Conservation (phyloP, 1,284 basidiomycete species). For the Cryptococcus maquisensis region DNA sequence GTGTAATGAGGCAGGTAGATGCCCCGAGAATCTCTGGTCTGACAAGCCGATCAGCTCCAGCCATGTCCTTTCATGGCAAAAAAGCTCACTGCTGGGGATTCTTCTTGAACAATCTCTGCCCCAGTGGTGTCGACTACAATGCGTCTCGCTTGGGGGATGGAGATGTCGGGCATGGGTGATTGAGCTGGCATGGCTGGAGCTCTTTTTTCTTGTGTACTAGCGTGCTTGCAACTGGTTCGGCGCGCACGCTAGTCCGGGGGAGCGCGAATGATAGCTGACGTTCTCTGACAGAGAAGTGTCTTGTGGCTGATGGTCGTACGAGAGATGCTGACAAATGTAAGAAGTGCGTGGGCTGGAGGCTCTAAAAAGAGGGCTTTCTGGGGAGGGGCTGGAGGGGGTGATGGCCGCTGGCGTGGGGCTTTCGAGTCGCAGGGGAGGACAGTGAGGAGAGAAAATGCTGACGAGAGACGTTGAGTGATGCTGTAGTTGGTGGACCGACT, state of each 20-base stretch:
- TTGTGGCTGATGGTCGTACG: neutral
- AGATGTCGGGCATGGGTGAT: conserved; percentile 37
- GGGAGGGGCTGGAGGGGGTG: neutral
- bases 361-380: neutral
- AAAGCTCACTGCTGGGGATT: conserved; percentile 76
- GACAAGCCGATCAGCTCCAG: neutral
- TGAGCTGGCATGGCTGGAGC: conserved; percentile 6
- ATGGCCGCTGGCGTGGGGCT: neutral
- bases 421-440: neutral
- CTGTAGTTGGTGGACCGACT: neutral
- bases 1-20: conserved; percentile 95
- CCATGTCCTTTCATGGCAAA: neutral
- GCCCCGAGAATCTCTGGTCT: conserved; percentile 88
- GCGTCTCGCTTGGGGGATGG: conserved; percentile 45
- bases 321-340: neutral
- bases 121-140: conserved; percentile 54
- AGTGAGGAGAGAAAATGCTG: too few species aligned
- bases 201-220: neutral
- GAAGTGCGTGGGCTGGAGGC: too few species aligned
- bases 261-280: too few species aligned
- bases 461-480: neutral
- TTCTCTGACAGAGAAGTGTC: too few species aligned
- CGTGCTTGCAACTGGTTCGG: too few species aligned
- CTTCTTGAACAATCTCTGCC: conserved; percentile 82
- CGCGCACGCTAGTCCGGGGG: too few species aligned